Evolutionary conservation across 2,329 filamentous ascomycete species (phyloP), one percentile per base, ranked within the genome.

Genomic region (Colletotrichum agaves): DNA sequence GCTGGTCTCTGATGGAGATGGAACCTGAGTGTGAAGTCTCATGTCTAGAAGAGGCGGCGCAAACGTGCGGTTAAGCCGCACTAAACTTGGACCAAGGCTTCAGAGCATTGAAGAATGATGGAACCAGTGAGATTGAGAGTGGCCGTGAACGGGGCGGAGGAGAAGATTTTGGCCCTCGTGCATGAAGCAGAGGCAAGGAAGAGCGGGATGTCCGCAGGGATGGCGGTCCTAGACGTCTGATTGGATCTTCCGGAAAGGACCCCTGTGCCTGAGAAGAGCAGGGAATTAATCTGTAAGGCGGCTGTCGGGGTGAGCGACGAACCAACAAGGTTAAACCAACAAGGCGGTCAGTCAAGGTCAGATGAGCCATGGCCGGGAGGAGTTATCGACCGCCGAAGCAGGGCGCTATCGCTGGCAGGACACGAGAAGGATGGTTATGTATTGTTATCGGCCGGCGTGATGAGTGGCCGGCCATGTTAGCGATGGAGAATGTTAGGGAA

Each of bases 321-420:
- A 52, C 44, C 46, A 55, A 52, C 39, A 62, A 64, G 64, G 64
- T n/a, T n/a, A n/a, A 21, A 52, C 44, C 46, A 55, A 52, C 39
- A 62, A 64, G 64, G 64, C 61, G 64, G 64, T 67, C 64, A 64
- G 61, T 64, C 41, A 46, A 67, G 64, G 53, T 67, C 64, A 67
- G 64, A 67, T 64, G 64, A 64, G 61, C 64, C 46, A 47, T 35
- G 61, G 61, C 19, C 61, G 47, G 47, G 61, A 67, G 61, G 61
- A 53, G 53, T 31, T 53, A 59, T 27, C 52, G 61, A 31, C 53
- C 53, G 39, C 47, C 46, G 23, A 44, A 33, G 31, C 21, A 43
- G 53, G 64, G 35, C 60, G 37, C 52, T 46, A 19, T 67, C 44
- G 10, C 60, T 52, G 27, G 46, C 35, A 39, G 58, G 43, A 23